Conservation (phyloP, 129 eudicot genomes). For the Lactuca sativa region DNA sequence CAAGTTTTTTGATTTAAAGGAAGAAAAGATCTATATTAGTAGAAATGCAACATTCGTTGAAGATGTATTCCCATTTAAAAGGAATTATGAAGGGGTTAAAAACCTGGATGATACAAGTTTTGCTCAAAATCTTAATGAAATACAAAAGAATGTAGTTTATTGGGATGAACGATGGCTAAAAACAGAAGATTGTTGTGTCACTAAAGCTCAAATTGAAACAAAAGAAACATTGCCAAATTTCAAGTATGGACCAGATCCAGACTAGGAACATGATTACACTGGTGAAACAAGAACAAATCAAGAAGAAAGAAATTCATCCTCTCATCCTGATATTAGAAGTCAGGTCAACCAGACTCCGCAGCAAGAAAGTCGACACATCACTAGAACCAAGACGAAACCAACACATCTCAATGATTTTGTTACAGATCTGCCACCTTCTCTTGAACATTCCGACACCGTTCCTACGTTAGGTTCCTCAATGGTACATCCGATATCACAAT, state of each 20-base stretch:
- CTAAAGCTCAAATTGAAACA: no score
- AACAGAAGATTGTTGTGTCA: no score
- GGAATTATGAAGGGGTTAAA: neutral
- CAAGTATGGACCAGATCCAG: no score
- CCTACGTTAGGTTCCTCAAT: neutral
- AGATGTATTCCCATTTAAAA: neutral
- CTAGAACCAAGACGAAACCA: neutral
- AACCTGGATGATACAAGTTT: neutral
- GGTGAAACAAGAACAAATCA: no score
- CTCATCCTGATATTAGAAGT: neutral
- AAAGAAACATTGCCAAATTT: no score
- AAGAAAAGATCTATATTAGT: no score
- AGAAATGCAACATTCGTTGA: neutral
- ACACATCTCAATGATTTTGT: neutral
- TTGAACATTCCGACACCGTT: neutral
- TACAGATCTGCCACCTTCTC: neutral
- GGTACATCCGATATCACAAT: neutral
- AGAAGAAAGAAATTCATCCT: no score
- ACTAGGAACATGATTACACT: no score
- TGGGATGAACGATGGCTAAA: no score
- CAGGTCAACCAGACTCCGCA: no score
- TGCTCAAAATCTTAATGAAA: neutral
- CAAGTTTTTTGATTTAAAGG: neutral
- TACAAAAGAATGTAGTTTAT: no score
- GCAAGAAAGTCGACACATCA: neutral